Percentiles rank a stretch among this genome's conserved stretches.
Evolutionary conservation across 495 filamentous ascomycete genomes (phyloP).

Genomic region (Penicillium diatomitis): DNA sequence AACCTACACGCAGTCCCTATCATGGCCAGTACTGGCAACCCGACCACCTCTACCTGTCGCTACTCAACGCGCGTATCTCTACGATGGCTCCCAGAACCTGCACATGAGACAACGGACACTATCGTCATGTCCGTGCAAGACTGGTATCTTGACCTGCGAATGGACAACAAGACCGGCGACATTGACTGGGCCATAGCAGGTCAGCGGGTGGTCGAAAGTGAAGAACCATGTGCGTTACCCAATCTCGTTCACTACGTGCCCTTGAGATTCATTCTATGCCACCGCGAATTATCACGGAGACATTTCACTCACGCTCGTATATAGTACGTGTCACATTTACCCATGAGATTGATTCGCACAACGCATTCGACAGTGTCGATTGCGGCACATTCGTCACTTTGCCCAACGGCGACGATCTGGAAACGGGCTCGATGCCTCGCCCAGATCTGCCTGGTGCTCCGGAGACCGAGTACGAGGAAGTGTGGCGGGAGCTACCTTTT

Average conservation of each 20-base stretch:
- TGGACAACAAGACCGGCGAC: slow-evolving; percentile 19
- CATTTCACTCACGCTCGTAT: background rate
- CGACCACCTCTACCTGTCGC: slow-evolving; percentile 11
- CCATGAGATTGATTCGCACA: slow-evolving; percentile 32
- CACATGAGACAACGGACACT: slow-evolving; percentile 35
- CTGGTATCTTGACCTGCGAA: slow-evolving; percentile 37
- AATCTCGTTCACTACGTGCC: no score
- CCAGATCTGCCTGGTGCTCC: slow-evolving; percentile 27
- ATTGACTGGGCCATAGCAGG: slow-evolving; percentile 39
- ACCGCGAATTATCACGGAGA: no score
- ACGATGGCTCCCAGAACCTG: slow-evolving; percentile 31
- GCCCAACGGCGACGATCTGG: slow-evolving; percentile 34
- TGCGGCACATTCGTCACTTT: slow-evolving; percentile 30
- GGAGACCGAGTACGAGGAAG: slow-evolving; percentile 28
- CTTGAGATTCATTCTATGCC: no score
- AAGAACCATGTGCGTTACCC: slow-evolving; percentile 11
- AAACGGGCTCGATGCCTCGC: slow-evolving; percentile 32
- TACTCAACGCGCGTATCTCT: slow-evolving; percentile 36
- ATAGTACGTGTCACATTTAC: slow-evolving; percentile 30
- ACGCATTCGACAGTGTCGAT: slow-evolving; percentile 28
- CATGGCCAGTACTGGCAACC: slow-evolving; percentile 5
- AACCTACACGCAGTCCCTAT: background rate
- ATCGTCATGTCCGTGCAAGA: slow-evolving; percentile 35
- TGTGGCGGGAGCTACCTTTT: slow-evolving; percentile 30
- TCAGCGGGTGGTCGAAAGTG: slow-evolving; percentile 23